Evolutionary conservation across 768 basidiomycete genomes (phyloP).

Genomic region (Neoboletus magnificus): DNA sequence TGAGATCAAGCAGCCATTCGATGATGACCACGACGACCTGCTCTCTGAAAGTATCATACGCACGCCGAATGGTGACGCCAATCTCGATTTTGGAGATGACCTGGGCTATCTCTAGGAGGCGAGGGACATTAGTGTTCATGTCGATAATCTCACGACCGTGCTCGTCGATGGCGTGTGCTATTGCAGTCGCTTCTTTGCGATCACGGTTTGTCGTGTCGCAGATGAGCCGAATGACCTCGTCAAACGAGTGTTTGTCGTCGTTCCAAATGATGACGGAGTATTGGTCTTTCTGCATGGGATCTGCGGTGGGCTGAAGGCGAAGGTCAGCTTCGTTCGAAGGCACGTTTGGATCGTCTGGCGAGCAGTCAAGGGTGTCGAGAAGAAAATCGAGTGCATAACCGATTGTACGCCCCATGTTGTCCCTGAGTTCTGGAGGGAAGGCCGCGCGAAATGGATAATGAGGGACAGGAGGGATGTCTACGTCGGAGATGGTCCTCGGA

Average conservation of each 20-base stretch:
- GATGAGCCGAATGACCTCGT: slow-evolving; percentile 77
- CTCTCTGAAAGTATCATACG: slow-evolving; percentile 87
- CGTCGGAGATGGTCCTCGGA: slow-evolving; percentile 39
- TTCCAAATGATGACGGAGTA: slow-evolving; percentile 90
- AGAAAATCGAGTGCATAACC: slow-evolving; percentile 80
- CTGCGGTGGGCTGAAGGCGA: slow-evolving; percentile 68
- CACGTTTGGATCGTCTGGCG: slow-evolving; percentile 72
- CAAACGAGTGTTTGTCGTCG: slow-evolving; percentile 94
- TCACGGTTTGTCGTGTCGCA: slow-evolving; percentile 51
- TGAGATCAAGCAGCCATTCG: slow-evolving; percentile 81
- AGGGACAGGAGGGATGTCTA: slow-evolving; percentile 56
- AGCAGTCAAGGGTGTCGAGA: slow-evolving; percentile 77
- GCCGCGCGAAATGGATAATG: slow-evolving; percentile 55
- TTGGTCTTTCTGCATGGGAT: slow-evolving; percentile 75
- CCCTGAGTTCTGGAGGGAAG: slow-evolving; percentile 63
- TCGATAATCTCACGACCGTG: slow-evolving; percentile 81
- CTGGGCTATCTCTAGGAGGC: slow-evolving; percentile 74
- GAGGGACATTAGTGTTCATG: slow-evolving; percentile 51
- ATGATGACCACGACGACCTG: slow-evolving; percentile 80
- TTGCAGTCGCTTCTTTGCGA: slow-evolving; percentile 52
- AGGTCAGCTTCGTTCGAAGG: slow-evolving; percentile 67
- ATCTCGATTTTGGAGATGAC: slow-evolving; percentile 85
- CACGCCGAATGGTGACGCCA: slow-evolving; percentile 83
- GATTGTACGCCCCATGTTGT: slow-evolving; percentile 72
- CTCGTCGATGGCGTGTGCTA: slow-evolving; percentile 66